A percentile compares a stretch with the other conserved stretches of the same genome.
Conservation (phyloP, 2,329 filamentous ascomycete species). For the Stenocarpella maydis region DNA sequence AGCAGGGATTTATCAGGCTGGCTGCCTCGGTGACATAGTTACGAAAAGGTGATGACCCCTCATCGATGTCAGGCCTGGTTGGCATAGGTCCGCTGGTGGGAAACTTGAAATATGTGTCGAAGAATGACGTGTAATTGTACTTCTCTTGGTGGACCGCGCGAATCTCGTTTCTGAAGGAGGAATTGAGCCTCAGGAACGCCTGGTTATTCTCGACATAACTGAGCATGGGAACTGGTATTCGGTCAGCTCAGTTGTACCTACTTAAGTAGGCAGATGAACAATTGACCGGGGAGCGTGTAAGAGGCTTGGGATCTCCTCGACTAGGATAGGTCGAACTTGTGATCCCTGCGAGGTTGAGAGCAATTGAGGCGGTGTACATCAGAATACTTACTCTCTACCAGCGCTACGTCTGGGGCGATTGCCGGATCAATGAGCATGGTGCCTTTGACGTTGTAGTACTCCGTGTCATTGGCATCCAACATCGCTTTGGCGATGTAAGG, state of each 20-base stretch:
- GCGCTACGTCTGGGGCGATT: conserved; percentile 1
- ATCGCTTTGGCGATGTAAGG: conserved; percentile 74
- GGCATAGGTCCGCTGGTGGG: conserved; percentile 70
- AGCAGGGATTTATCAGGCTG: conserved; percentile 72
- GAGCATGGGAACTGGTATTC: conserved; percentile 55
- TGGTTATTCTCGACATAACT: conserved; percentile 66
- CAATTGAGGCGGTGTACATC: conserved; percentile 47
- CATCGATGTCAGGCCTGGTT: conserved; percentile 45
- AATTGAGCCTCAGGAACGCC: conserved; percentile 67
- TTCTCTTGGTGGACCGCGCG: conserved; percentile 61
- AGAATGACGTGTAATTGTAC: conserved; percentile 68
- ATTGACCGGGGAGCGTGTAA: background rate
- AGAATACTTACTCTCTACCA: conserved; percentile 46
- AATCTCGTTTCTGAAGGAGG: conserved; percentile 59
- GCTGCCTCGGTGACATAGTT: conserved; percentile 60
- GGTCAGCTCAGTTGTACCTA: background rate
- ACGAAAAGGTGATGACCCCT: conserved; percentile 64
- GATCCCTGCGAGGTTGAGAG: no score
- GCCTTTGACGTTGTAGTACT: conserved; percentile 67
- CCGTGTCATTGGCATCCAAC: conserved; percentile 68
- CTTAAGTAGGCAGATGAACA: no score
- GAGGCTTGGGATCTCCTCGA: background rate
- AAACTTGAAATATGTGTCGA: conserved; percentile 68
- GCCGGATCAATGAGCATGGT: conserved; percentile 30
- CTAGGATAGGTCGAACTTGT: conserved; percentile 17